phyloP scores from a whole-genome alignment of 495 filamentous ascomycete species.

The Aspergillus taichungensis region DNA sequence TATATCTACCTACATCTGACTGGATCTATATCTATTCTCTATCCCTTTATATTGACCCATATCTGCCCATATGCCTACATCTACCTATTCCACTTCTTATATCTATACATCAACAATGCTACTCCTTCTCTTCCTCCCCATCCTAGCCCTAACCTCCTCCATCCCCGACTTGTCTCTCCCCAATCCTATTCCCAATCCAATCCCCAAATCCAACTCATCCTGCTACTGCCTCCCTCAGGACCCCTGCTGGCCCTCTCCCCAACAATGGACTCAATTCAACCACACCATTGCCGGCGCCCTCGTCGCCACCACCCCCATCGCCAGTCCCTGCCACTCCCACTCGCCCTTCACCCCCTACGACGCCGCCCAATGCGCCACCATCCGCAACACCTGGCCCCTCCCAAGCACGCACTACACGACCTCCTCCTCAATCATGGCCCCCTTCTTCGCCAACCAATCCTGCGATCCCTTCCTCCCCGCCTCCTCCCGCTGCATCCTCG shows the following conservation, averaged over 20 bases:
- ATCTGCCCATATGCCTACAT: no score
- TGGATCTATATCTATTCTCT: no score
- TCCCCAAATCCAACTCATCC: neutral
- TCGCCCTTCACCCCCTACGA: slow-evolving; percentile 16
- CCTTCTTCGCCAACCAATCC: slow-evolving; percentile 37
- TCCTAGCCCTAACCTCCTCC: no score
- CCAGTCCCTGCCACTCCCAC: slow-evolving; percentile 23
- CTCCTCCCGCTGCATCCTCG: slow-evolving; percentile 36
- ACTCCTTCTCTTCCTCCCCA: no score
- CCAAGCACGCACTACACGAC: slow-evolving; percentile 16
- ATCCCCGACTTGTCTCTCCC: no score
- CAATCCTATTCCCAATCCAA: no score
- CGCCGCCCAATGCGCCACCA: slow-evolving; percentile 10
- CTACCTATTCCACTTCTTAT: no score
- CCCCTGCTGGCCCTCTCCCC: slow-evolving; percentile 19
- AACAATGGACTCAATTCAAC: slow-evolving; percentile 23
- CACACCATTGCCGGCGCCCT: slow-evolving; percentile 17
- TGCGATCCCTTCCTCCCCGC: slow-evolving; percentile 40
- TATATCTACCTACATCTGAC: no score
- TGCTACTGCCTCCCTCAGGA: slow-evolving; percentile 25
- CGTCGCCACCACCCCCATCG: slow-evolving; percentile 27
- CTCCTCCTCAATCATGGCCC: slow-evolving; percentile 33
- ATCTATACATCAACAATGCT: no score
- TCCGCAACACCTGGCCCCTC: slow-evolving; percentile 14
- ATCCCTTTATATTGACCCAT: no score